Base-by-base conservation (phyloP, 331 rosid genomes). In the Phaseolus coccineus region DNA sequence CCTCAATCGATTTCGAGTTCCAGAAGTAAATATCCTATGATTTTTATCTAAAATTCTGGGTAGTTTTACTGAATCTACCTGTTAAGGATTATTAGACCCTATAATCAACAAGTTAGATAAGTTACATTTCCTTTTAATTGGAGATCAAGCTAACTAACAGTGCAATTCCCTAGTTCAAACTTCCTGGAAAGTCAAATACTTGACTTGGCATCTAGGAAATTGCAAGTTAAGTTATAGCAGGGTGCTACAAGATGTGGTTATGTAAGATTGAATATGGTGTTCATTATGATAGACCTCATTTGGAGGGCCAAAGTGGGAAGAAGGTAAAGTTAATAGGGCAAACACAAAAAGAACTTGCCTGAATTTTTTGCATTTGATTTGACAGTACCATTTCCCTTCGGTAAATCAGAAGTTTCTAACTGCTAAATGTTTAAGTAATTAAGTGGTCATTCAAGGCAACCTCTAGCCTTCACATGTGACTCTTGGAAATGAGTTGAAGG, bases 211-310 rank as follows among this genome's bases (percentile, higher is more conserved):
- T 56, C 62, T 22, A 24, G 31, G 31, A 56, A 9, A 27, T 24
- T n/a, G 27, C 28, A 51, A 76, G 40, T 35, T 64, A 50, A 35
- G 62, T 40, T 0, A 11, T 30, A 31, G 46, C 3, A 1, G 3
- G 48, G 71, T 47, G 63, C 80, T 30, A 19, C 22, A 53, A 11
- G 19, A 61, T 46, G 70, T 57, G 53, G 58, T 22, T 7, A 31
- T 39, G 69, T 39, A 74, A 28, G 69, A 55, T 22, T 57, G 28
- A 57, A 42, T 44, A 48, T 35, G 8, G 31, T 9, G 15, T 10
- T 11, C 62, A 22, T 3, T 8, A 55, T 9, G 31, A 8, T 55
- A 55, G 62, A 55, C 5, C 62, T 55, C 31, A 22, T 55, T 24
- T 22, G 62, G 30, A 12, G 11, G 62, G 62, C 30, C 31, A 55